phyloP scores from a whole-genome alignment of 306 rosid genomes.

The Rosa multiflora region DNA sequence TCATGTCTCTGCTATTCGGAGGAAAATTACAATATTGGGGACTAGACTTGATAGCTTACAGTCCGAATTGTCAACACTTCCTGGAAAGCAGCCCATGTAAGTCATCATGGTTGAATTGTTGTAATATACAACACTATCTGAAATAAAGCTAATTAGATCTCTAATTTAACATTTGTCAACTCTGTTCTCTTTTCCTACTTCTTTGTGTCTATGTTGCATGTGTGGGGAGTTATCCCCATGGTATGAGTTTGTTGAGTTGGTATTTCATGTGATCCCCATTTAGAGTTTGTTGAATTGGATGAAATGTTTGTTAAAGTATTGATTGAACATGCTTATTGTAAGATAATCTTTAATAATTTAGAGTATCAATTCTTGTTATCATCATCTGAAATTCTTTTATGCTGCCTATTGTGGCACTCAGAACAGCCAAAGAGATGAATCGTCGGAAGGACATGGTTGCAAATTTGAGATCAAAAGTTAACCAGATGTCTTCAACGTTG shows the following conservation, averaged over 20 bases:
- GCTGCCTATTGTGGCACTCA: conserved; percentile 36
- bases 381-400: conserved; percentile 24
- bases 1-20: conserved; percentile 84
- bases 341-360: neutral
- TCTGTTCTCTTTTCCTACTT: neutral
- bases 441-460: conserved; percentile 84
- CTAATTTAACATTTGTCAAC: neutral
- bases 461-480: conserved; percentile 74
- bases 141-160: neutral
- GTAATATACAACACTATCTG: neutral
- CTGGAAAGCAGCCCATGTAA: conserved; percentile 86
- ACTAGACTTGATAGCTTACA: conserved; percentile 95
- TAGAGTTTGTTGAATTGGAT: conserved; percentile 2
- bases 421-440: conserved; percentile 94
- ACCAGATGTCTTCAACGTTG: conserved; percentile 85
- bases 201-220: neutral
- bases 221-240: neutral
- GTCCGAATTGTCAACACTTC: conserved; percentile 68
- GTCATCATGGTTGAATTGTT: conserved; percentile 28
- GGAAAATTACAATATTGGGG: conserved; percentile 94
- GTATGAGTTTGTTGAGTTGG: conserved; percentile 1
- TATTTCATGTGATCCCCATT: conserved; percentile 6
- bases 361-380: neutral
- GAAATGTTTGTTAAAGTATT: neutral
- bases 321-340: neutral